Conservation (phyloP, 768 basidiomycete species). For the Naganishia vishniacii region DNA sequence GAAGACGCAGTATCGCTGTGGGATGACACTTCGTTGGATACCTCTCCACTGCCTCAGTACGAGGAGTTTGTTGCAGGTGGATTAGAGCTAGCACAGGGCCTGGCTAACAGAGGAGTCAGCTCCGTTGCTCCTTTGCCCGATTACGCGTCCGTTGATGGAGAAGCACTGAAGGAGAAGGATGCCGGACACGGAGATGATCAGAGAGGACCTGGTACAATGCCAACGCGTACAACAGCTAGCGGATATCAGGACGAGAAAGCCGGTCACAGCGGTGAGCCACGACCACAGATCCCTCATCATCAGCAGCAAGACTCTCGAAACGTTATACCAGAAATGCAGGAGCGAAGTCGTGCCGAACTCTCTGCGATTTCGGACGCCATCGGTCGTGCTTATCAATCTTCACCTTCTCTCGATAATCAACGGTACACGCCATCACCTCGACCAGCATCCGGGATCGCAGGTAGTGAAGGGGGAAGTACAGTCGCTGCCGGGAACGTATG, state of each 20-base stretch:
- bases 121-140: background rate
- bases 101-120: background rate
- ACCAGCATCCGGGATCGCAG: conserved; percentile 9
- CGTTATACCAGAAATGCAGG: background rate
- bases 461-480: conserved; percentile 3
- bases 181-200: background rate
- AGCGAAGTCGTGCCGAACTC: conserved; percentile 58
- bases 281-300: background rate
- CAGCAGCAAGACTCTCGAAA: background rate
- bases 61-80: background rate
- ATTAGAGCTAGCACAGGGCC: background rate
- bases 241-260: background rate
- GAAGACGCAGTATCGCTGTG: background rate
- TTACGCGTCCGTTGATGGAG: background rate
- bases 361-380: conserved; percentile 82
- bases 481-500: too few species aligned
- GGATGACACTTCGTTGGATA: background rate
- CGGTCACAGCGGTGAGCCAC: background rate
- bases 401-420: conserved; percentile 75
- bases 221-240: background rate
- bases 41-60: background rate
- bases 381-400: conserved; percentile 73
- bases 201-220: background rate
- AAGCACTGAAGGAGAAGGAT: background rate
- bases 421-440: conserved; percentile 53